Conservation (phyloP, 2,329 filamentous ascomycete species). For the Harringtonia lauricola region DNA sequence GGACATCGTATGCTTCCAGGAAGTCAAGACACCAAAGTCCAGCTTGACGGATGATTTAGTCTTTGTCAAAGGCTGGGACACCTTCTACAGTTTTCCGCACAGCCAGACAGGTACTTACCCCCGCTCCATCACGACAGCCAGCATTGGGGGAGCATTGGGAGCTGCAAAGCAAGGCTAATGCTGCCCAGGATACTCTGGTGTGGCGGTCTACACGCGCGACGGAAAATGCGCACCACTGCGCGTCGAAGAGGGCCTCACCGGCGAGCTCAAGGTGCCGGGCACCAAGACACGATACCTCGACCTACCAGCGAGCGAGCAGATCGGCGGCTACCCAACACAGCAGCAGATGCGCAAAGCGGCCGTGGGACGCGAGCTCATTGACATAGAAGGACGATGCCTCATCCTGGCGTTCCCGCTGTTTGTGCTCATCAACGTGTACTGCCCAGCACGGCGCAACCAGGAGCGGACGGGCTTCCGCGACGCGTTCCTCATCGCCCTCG, state of each 20-base stretch:
- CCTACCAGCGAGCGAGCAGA: constrained; percentile 60
- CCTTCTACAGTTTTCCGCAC: constrained; percentile 85
- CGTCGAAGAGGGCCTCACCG: constrained; percentile 89
- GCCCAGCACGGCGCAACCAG: constrained; percentile 80
- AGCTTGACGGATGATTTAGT: constrained; percentile 94
- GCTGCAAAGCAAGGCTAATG: not conserved
- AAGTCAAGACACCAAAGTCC: constrained; percentile 91
- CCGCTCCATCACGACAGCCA: too few relatives aligned
- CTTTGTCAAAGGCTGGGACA: constrained; percentile 87
- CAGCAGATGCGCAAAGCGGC: constrained; percentile 45
- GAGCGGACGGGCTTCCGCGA: constrained; percentile 69
- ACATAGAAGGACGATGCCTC: constrained; percentile 86
- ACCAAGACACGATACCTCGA: constrained; percentile 62
- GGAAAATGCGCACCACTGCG: constrained; percentile 73
- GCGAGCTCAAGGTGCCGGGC: constrained; percentile 63
- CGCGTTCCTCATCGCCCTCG: constrained; percentile 68
- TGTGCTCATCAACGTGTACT: constrained; percentile 85
- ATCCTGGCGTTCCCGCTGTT: constrained; percentile 91
- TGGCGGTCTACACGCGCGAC: constrained; percentile 90
- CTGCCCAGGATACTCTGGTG: constrained; percentile 77
- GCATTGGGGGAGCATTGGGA: too few relatives aligned
- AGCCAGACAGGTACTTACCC: constrained; percentile 81
- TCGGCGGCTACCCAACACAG: constrained; percentile 75
- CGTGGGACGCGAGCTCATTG: constrained; percentile 61
- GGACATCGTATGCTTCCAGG: constrained; percentile 91